These are phyloP conservation scores for Ophiosphaerella narmari DNA, from an alignment of 2,329 filamentous ascomycete species.

Conservation along the genomic window DNA sequence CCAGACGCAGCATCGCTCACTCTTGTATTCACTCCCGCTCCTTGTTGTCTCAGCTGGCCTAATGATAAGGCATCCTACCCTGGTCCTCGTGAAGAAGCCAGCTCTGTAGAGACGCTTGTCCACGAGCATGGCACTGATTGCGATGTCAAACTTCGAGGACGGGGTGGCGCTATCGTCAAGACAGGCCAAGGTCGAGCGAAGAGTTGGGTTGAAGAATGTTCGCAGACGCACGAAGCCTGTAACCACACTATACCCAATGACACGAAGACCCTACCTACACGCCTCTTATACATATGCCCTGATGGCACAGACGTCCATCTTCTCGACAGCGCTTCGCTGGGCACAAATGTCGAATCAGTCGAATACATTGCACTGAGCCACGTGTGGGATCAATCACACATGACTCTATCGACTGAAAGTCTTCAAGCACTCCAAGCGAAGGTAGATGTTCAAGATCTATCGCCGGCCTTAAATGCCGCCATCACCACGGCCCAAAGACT, in stretches of 20 bases:
- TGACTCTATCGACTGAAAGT: constrained; percentile 24
- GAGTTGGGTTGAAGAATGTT: constrained; percentile 37
- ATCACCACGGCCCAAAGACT: constrained; percentile 31
- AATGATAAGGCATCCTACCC: constrained; percentile 40
- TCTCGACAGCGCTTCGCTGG: constrained; percentile 27
- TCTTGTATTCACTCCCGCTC: constrained; percentile 40
- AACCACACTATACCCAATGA: constrained; percentile 7
- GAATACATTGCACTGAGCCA: constrained; percentile 40
- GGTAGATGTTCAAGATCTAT: constrained; percentile 23
- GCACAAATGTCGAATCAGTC: constrained; percentile 3
- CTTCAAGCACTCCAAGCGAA: constrained; percentile 17
- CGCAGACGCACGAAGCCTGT: constrained; percentile 33
- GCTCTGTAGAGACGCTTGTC: constrained; percentile 29
- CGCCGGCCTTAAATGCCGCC: constrained; percentile 30
- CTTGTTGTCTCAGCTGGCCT: constrained; percentile 45
- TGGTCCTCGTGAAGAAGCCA: constrained; percentile 37
- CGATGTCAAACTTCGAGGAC: constrained; percentile 12
- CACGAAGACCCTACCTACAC: constrained; percentile 32
- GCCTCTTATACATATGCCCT: constrained; percentile 36
- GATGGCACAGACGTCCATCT: constrained; percentile 24
- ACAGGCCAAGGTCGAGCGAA: constrained; percentile 19
- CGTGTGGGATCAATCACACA: constrained; percentile 26
- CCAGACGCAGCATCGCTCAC: constrained; percentile 38
- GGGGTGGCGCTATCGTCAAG: neutral
- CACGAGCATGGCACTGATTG: constrained; percentile 23